Conservation (phyloP, 768 basidiomycete genomes). For the Tylopilus intermedius region DNA sequence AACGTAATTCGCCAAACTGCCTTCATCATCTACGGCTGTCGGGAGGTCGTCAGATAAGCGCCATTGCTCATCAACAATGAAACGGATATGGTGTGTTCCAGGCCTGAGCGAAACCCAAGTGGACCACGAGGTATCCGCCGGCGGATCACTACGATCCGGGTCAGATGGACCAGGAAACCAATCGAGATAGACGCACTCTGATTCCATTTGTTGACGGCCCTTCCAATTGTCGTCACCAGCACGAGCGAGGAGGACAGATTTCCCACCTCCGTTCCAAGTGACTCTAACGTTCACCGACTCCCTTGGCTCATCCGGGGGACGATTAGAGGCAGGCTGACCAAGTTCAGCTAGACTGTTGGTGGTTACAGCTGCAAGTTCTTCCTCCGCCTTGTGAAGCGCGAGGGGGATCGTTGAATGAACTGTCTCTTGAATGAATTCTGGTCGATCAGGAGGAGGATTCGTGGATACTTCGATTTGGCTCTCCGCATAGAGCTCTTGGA, state of each 20-base stretch:
- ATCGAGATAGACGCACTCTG: slow-evolving; percentile 44
- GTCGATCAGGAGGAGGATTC: slow-evolving; percentile 23
- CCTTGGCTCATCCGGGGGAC: slow-evolving; percentile 23
- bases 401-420: slow-evolving; percentile 62
- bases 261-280: slow-evolving; percentile 62
- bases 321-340: slow-evolving; percentile 19
- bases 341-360: slow-evolving; percentile 13
- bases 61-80: slow-evolving; percentile 90
- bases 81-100: slow-evolving; percentile 91
- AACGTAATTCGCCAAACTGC: slow-evolving; percentile 91
- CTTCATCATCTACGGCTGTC: slow-evolving; percentile 89
- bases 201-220: slow-evolving; percentile 59
- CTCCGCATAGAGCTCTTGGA: slow-evolving; percentile 44
- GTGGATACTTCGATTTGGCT: slow-evolving; percentile 31
- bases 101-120: slow-evolving; percentile 58
- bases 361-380: slow-evolving; percentile 18
- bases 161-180: slow-evolving; percentile 15
- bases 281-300: slow-evolving; percentile 46
- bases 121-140: slow-evolving; percentile 34
- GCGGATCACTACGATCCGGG: slow-evolving; percentile 22
- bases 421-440: slow-evolving; percentile 49
- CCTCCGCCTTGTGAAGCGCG: slow-evolving; percentile 38
- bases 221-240: slow-evolving; percentile 77
- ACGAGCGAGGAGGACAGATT: slow-evolving; percentile 59
- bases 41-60: slow-evolving; percentile 74